phyloP scores from a whole-genome alignment of 2,329 filamentous ascomycete species.

The Aspergillus sp. region DNA sequence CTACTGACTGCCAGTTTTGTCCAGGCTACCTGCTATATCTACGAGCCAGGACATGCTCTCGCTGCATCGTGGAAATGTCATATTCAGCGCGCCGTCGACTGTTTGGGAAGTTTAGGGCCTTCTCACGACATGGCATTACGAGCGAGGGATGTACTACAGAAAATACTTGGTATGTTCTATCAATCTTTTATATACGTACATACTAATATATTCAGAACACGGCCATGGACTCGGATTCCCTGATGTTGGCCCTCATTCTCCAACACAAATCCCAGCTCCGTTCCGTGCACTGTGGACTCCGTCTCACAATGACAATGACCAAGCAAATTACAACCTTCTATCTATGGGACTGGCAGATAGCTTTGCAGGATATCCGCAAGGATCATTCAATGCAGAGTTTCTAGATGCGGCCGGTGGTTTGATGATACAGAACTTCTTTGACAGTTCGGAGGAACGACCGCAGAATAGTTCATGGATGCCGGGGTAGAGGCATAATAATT shows the following conservation, averaged over 20 bases:
- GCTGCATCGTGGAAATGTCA: slow-evolving; percentile 8
- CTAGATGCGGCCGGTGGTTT: slow-evolving; percentile 12
- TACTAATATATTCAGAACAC: slow-evolving; percentile 1
- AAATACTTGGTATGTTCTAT: slow-evolving; percentile 8
- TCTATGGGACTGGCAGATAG: slow-evolving; percentile 6
- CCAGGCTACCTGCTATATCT: slow-evolving; percentile 17
- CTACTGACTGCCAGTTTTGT: slow-evolving; percentile 18
- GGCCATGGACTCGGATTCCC: not conserved
- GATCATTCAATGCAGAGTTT: slow-evolving; percentile 14
- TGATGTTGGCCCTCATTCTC: slow-evolving; percentile 3
- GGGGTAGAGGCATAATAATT: not conserved
- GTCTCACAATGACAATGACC: not conserved
- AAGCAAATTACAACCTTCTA: slow-evolving; percentile 6
- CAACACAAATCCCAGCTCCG: slow-evolving; percentile 3
- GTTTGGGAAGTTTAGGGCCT: slow-evolving; percentile 11
- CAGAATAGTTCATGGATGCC: slow-evolving; percentile 4
- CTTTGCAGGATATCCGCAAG: slow-evolving; percentile 9
- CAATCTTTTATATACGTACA: not conserved
- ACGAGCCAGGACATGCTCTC: slow-evolving; percentile 11
- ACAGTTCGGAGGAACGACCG: slow-evolving; percentile 6
- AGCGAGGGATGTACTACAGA: slow-evolving; percentile 12
- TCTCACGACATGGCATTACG: slow-evolving; percentile 16
- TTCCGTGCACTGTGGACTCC: slow-evolving; percentile 7
- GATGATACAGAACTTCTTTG: slow-evolving; percentile 15
- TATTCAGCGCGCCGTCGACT: slow-evolving; percentile 13